Base-by-base conservation (phyloP, 2,329 filamentous ascomycete genomes). In the Cytospora schulzeri region DNA sequence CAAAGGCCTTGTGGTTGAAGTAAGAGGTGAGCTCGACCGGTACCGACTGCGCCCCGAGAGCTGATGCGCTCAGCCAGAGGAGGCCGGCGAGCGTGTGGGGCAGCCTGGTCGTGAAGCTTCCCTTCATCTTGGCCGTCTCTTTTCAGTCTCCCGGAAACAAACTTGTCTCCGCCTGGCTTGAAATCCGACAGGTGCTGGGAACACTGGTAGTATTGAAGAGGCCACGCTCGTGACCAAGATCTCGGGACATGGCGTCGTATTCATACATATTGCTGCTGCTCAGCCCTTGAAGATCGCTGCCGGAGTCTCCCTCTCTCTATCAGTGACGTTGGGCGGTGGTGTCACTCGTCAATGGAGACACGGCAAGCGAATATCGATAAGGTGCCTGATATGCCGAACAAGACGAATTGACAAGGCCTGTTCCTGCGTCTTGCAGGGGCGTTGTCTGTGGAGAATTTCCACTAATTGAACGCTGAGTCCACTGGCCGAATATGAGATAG, bases 1-100 rank as follows among this genome's bases (percentile, higher is more conserved):
- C 79, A 64, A 83, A 82, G 1, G 73, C 80, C 62, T 80, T 80
- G 69, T 83, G 82, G 72, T 83, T 81, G 71, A 78, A 80, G 51
- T 75, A 74, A 0, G 70, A 22, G 0, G 72, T 69, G 26, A 82
- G 68, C 15, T 76, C 70, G 2, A 78, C 53, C 0, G 69, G 71
- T 9, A 73, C 66, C 17, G 74, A 76, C 70, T 35, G 26, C 22
- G 60, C 48, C 24, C 51, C 65, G 15, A 62, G 38, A 31, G 29
- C 58, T 31, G 31, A 22, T 24, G 31, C 22, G 29, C 57, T 26
- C 24, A 66, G 54, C 22, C 62, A 58, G 12, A 58, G 24, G 33
- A 64, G 24, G 59, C 45, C 57, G 3, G 28, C 53, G 28, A 56
- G 24, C 26, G 26, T 52, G 2, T 33, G 38, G 58, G 24, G n/a